Conservation (phyloP, 2,329 filamentous ascomycete species). For the Pleomassaria siparia region DNA sequence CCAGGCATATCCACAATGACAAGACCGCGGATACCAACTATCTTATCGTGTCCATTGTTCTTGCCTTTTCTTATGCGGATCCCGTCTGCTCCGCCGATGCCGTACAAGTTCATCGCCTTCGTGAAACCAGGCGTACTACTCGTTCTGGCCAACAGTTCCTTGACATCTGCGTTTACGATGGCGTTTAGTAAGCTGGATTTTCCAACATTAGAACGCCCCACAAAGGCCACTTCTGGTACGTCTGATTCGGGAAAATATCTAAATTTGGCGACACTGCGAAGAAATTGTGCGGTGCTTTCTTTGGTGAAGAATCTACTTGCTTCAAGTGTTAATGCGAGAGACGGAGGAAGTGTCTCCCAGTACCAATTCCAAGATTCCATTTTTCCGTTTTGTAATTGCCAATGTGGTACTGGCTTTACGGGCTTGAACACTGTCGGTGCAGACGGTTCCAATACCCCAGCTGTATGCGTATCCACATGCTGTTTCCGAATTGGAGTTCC, state of each 20-base stretch:
- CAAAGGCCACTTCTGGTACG: constrained; percentile 64
- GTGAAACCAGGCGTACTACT: constrained; percentile 64
- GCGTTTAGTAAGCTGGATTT: constrained; percentile 69
- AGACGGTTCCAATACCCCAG: neutral
- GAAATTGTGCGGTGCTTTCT: constrained; percentile 49
- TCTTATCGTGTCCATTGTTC: constrained; percentile 33
- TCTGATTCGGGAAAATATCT: constrained; percentile 57
- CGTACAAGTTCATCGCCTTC: constrained; percentile 67
- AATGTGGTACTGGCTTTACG: constrained; percentile 7
- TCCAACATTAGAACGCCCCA: constrained; percentile 71
- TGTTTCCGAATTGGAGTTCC: neutral
- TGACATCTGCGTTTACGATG: constrained; percentile 51
- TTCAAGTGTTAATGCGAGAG: constrained; percentile 40
- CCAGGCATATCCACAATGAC: constrained; percentile 72
- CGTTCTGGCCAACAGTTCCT: constrained; percentile 46
- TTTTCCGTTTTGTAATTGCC: constrained; percentile 7
- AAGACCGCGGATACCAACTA: constrained; percentile 46
- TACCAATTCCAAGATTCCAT: constrained; percentile 33
- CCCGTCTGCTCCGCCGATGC: constrained; percentile 48
- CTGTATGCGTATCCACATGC: neutral
- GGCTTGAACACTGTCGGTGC: constrained; percentile 1
- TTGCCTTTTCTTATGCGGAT: constrained; percentile 20
- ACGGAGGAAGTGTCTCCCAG: constrained; percentile 34
- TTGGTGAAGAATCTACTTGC: constrained; percentile 49
- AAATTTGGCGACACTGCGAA: constrained; percentile 64